Conservation (phyloP, 805 yeast genomes). For the Candida loeiensis region DNA sequence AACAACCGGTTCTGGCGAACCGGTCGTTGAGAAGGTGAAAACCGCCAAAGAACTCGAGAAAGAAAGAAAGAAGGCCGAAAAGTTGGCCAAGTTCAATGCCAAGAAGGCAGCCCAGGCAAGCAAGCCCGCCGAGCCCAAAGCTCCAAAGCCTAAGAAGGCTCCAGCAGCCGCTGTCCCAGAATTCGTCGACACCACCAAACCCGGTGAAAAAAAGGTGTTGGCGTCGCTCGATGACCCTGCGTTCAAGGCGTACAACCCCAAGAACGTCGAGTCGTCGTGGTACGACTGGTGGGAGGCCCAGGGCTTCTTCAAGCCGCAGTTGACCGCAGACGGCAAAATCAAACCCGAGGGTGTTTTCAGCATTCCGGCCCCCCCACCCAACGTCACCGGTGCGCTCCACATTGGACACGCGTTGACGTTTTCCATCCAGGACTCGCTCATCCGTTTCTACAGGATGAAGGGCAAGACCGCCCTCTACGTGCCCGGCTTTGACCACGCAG, state of each 20-base stretch:
- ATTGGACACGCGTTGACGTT: conserved; percentile 98
- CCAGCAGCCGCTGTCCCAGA: conserved; percentile 75
- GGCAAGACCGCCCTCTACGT: conserved; percentile 90
- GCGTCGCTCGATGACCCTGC: conserved; percentile 89
- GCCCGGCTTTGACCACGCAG: conserved; percentile 99
- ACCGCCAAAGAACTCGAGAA: conserved; percentile 81
- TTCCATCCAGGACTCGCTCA: conserved; percentile 88
- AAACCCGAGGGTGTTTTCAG: conserved; percentile 82
- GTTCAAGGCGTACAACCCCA: conserved; percentile 89
- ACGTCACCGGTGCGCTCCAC: conserved; percentile 97
- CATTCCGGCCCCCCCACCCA: conserved; percentile 99
- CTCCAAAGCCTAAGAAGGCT: conserved; percentile 55
- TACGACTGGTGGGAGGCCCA: conserved; percentile 93
- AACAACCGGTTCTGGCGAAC: conserved; percentile 15
- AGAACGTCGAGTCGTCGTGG: conserved; percentile 94
- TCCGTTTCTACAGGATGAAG: conserved; percentile 94
- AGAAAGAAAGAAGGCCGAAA: conserved; percentile 85
- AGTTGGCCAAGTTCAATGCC: conserved; percentile 82
- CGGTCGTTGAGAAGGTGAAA: conserved; percentile 44
- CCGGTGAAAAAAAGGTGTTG: conserved; percentile 88
- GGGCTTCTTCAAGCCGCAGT: conserved; percentile 86
- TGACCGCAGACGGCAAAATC: conserved; percentile 65
- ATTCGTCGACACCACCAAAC: conserved; percentile 74
- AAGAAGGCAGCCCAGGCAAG: conserved; percentile 57
- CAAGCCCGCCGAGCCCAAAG: conserved; percentile 6